phyloP scores from a whole-genome alignment of 2,329 filamentous ascomycete genomes.

The Ascochyta viciae-villosae region DNA sequence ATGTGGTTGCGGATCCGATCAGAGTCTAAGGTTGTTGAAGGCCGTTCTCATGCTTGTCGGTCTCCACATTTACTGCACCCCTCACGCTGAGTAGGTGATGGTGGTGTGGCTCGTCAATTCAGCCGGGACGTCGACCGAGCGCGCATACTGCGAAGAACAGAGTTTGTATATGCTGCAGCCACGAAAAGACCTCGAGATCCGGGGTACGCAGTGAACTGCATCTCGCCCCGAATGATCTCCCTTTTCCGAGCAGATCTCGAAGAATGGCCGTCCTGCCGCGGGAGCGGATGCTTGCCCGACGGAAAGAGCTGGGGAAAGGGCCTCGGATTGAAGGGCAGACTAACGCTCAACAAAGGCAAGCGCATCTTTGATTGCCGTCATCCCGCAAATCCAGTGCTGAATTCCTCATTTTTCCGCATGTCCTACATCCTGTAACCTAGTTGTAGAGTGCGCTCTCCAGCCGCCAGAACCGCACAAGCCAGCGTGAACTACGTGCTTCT shows the following conservation, averaged over 20 bases:
- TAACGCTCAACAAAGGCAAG: constrained; percentile 17
- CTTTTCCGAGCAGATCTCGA: constrained; percentile 28
- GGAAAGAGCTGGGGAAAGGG: constrained; percentile 18
- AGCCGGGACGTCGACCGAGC: not conserved
- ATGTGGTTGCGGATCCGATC: not conserved
- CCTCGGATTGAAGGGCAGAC: constrained; percentile 16
- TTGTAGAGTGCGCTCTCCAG: constrained; percentile 11
- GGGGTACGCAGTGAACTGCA: too few relatives aligned
- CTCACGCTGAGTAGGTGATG: not conserved
- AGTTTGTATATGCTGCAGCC: not conserved
- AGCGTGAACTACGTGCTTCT: not conserved
- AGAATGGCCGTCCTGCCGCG: constrained; percentile 22
- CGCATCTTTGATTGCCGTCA: constrained; percentile 25
- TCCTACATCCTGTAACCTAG: constrained; percentile 4
- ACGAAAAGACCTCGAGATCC: not conserved
- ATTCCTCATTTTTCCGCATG: constrained; percentile 31
- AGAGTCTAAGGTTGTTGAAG: not conserved
- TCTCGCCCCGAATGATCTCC: constrained; percentile 29
- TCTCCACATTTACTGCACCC: constrained; percentile 13
- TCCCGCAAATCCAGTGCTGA: constrained; percentile 19
- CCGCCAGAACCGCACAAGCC: constrained; percentile 20
- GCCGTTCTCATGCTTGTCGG: not conserved
- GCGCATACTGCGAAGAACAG: not conserved
- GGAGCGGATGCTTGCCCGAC: constrained; percentile 28
- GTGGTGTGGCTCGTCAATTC: not conserved